Conservation (phyloP, 768 basidiomycete species). For the Tylopilus cervinicoccineus region DNA sequence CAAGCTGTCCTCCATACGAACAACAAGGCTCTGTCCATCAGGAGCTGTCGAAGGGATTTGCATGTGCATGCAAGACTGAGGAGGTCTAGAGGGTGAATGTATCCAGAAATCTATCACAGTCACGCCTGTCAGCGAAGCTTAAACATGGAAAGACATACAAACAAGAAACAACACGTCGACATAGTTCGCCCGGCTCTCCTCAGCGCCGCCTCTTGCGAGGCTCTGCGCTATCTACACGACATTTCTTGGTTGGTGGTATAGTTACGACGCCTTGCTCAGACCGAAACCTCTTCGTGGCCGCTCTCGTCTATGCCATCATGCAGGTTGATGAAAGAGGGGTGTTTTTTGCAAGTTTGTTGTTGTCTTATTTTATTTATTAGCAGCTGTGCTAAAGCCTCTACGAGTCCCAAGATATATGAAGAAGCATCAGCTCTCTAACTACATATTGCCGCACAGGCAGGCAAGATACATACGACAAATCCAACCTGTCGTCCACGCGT, state of each 20-base stretch:
- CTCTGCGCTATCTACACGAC: neutral
- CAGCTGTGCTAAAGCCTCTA: slow-evolving; percentile 1
- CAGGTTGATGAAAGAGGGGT: neutral
- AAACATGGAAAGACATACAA: neutral
- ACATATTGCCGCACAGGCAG: neutral
- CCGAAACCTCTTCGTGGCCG: neutral
- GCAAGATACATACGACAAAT: neutral
- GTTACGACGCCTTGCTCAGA: neutral
- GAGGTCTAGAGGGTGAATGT: neutral
- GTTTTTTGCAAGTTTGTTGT: neutral
- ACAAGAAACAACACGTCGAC: neutral
- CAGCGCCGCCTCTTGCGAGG: neutral
- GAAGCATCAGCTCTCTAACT: neutral
- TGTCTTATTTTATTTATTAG: neutral
- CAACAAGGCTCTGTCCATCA: neutral
- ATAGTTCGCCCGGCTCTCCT: neutral
- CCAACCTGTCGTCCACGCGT: neutral
- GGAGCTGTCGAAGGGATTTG: neutral
- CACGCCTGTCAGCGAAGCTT: neutral
- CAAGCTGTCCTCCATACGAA: neutral
- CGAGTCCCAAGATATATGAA: too few relatives aligned
- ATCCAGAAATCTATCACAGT: neutral
- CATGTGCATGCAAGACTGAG: slow-evolving; percentile 1
- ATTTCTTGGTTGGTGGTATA: neutral
- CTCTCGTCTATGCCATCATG: slow-evolving; percentile 1